Percentiles rank a stretch among this genome's conserved stretches.
phyloP scores from a whole-genome alignment of 2,329 filamentous ascomycete species.

The Diaporthe aspalathi region DNA sequence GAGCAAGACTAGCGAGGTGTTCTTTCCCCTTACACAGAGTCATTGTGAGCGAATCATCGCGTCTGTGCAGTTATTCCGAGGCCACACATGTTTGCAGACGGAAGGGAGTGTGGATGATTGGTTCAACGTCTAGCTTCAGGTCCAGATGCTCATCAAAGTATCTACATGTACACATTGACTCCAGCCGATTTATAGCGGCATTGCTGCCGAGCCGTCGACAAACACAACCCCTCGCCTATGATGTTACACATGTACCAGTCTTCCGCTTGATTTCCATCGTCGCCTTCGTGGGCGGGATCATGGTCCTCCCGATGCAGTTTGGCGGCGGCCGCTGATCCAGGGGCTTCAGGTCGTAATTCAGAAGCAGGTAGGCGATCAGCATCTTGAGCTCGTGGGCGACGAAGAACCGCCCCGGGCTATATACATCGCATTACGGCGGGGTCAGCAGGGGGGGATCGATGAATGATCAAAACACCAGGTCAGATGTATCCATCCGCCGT shows the following conservation, averaged over 20 bases:
- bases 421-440: no score
- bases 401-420: slow-evolving; percentile 66
- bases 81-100: no score
- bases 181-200: no score
- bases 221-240: not conserved
- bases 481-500: no score
- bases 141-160: no score
- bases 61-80: no score
- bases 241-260: not conserved
- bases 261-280: slow-evolving; percentile 47
- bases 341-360: slow-evolving; percentile 64
- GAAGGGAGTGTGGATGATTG: no score
- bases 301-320: slow-evolving; percentile 58
- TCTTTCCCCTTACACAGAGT: not conserved
- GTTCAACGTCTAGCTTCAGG: not conserved
- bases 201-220: not conserved
- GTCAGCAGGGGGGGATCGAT: not conserved
- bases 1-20: not conserved
- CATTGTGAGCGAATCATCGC: not conserved
- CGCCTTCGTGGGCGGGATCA: slow-evolving; percentile 51
- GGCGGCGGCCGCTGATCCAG: slow-evolving; percentile 53
- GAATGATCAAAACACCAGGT: no score
- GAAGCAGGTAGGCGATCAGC: slow-evolving; percentile 60
- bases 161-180: not conserved
- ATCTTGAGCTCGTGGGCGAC: slow-evolving; percentile 68